Evolutionary conservation across 2,329 filamentous ascomycete species (phyloP).

Genomic region (Fusarium pseudonygamai): DNA sequence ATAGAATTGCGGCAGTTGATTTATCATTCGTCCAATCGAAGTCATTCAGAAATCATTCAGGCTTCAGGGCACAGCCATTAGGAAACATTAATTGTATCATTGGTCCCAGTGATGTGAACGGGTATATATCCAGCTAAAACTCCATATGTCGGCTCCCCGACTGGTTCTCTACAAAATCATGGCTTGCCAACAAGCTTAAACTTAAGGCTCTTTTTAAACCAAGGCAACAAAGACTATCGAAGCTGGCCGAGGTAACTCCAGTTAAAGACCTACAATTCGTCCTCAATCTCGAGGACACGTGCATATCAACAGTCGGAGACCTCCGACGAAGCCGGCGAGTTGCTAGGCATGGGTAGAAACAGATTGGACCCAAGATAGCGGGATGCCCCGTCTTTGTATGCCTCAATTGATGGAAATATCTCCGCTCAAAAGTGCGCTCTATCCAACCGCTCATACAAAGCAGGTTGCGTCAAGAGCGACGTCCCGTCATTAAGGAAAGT

Average conservation of each 20-base stretch:
- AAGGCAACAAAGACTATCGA: neutral
- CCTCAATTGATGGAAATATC: constrained; percentile 39
- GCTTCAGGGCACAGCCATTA: constrained; percentile 3
- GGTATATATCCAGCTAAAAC: constrained; percentile 13
- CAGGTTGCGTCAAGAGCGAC: constrained; percentile 26
- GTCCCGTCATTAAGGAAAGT: constrained; percentile 28
- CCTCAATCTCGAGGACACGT: neutral
- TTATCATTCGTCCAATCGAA: constrained; percentile 15
- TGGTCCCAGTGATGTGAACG: neutral
- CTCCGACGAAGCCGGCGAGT: neutral
- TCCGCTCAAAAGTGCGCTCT: constrained; percentile 32
- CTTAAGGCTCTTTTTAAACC: neutral
- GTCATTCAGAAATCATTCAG: neutral
- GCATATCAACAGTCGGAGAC: constrained; percentile 13
- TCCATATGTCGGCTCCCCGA: neutral
- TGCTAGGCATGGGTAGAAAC: constrained; percentile 1
- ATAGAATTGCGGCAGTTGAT: neutral
- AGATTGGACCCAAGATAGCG: constrained; percentile 13
- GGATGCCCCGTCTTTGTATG: constrained; percentile 29
- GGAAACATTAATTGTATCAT: neutral
- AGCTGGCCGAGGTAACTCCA: constrained; percentile 3
- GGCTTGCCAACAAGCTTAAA: neutral
- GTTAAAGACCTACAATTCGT: neutral
- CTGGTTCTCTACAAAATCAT: neutral
- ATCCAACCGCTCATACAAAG: constrained; percentile 29